Evolutionary conservation across 768 basidiomycete species (phyloP).

Genomic region (Mycena alexandri): DNA sequence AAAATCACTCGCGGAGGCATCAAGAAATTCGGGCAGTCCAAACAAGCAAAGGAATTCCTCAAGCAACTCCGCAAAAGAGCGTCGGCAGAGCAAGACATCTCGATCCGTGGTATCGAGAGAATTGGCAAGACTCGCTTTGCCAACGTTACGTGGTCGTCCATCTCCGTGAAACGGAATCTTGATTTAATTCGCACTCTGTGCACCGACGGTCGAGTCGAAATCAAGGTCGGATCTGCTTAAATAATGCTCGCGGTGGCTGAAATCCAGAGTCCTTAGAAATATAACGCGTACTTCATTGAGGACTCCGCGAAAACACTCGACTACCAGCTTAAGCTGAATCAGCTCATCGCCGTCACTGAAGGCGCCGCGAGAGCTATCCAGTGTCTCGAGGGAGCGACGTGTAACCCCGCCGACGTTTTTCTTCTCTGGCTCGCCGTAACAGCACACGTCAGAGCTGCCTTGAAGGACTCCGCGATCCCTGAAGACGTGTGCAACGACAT

Average conservation of each 20-base stretch:
- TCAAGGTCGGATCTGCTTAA: background rate
- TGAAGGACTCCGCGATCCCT: background rate
- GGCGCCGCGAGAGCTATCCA: background rate
- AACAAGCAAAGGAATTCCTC: background rate
- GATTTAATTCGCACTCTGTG: background rate
- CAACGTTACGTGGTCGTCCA: slow-evolving; percentile 33
- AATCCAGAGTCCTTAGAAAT: too few species aligned
- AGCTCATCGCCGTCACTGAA: slow-evolving; percentile 3
- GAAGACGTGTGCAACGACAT: background rate
- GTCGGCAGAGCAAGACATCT: too few species aligned
- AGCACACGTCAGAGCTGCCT: background rate
- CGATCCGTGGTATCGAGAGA: too few species aligned
- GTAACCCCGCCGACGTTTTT: slow-evolving; percentile 6
- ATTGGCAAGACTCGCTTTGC: slow-evolving; percentile 45
- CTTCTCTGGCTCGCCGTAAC: slow-evolving; percentile 6
- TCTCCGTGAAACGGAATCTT: slow-evolving; percentile 3
- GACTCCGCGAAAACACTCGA: slow-evolving; percentile 6
- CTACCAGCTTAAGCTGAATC: slow-evolving; percentile 3
- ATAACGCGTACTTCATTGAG: background rate
- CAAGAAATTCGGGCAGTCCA: background rate
- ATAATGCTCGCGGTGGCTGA: too few species aligned
- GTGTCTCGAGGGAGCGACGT: slow-evolving; percentile 11
- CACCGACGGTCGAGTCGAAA: background rate
- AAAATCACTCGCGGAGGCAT: too few species aligned
- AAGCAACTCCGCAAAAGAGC: background rate